Evolutionary conservation across 2,329 filamentous ascomycete genomes (phyloP).

Genomic region (Colletotrichum orchidophilum): DNA sequence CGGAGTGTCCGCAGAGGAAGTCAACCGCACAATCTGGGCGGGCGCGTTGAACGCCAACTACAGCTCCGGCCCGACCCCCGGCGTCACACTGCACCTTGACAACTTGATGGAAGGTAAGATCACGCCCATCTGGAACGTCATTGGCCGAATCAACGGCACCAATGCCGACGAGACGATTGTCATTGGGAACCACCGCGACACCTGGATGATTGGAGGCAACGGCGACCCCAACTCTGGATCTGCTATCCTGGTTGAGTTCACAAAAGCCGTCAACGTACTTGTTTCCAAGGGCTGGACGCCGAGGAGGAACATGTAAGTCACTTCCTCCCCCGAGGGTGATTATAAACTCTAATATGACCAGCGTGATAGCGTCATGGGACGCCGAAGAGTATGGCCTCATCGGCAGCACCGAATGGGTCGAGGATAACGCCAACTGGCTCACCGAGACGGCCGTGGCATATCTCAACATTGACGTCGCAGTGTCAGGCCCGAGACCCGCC

Average conservation of each 20-base stretch:
- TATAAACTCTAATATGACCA: constrained; percentile 39
- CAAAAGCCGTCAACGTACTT: constrained; percentile 76
- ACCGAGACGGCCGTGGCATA: constrained; percentile 77
- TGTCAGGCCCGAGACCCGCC: constrained; percentile 64
- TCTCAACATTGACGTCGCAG: constrained; percentile 81
- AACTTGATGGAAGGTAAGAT: constrained; percentile 75
- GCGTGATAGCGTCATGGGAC: constrained; percentile 79
- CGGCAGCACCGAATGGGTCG: constrained; percentile 87
- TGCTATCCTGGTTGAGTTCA: constrained; percentile 79
- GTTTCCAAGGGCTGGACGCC: constrained; percentile 82
- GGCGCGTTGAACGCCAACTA: constrained; percentile 58
- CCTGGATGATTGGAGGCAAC: constrained; percentile 87
- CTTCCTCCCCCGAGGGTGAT: too few relatives aligned
- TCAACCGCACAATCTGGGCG: constrained; percentile 68
- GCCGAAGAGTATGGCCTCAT: constrained; percentile 82
- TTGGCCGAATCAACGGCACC: constrained; percentile 82
- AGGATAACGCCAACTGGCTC: constrained; percentile 83
- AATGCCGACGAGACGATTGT: constrained; percentile 80
- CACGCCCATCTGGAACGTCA: constrained; percentile 79
- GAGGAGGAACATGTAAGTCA: constrained; percentile 64
- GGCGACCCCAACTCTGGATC: constrained; percentile 85
- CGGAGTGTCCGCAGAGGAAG: constrained; percentile 73
- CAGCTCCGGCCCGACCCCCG: constrained; percentile 56
- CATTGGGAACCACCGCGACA: constrained; percentile 83
- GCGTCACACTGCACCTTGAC: constrained; percentile 69